Evolutionary conservation across 345 rosid genomes (phyloP).

Genomic region (Litchi chinensis): DNA sequence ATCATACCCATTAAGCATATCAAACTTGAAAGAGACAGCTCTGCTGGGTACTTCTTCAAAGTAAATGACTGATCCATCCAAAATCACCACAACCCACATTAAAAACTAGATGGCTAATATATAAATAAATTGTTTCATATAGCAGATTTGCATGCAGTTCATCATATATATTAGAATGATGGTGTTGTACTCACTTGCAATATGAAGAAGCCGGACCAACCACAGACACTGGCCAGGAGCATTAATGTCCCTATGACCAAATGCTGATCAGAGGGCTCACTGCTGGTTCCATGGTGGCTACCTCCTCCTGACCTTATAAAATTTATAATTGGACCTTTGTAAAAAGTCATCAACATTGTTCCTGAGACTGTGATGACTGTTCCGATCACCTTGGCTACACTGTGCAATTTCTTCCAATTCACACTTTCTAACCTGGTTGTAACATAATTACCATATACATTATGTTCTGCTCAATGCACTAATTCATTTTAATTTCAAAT

Average conservation of each 20-base stretch:
- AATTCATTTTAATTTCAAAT: too few species aligned
- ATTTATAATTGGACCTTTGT: constrained; percentile 79
- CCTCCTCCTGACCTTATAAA: constrained; percentile 42
- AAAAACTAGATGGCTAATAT: neutral
- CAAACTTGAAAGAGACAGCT: constrained; percentile 70
- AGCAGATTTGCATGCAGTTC: too few species aligned
- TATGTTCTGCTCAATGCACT: neutral
- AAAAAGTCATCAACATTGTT: constrained; percentile 94
- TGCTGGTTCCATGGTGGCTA: constrained; percentile 32
- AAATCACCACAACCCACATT: neutral
- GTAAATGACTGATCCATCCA: constrained; percentile 61
- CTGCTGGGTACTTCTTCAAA: constrained; percentile 85
- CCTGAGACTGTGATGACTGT: constrained; percentile 73
- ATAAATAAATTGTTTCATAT: too few species aligned
- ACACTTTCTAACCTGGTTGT: constrained; percentile 68
- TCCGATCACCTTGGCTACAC: constrained; percentile 77
- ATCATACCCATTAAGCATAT: constrained; percentile 73
- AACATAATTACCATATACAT: neutral
- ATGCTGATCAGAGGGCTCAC: constrained; percentile 45
- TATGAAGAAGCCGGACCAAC: constrained; percentile 85
- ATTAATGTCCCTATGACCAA: constrained; percentile 72
- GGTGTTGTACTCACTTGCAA: constrained; percentile 58
- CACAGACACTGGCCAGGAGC: constrained; percentile 55
- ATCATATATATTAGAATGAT: too few species aligned
- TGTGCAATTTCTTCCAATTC: constrained; percentile 53